Base-by-base conservation (phyloP, 352 stramenopile species). In the Phytophthora palmivora region DNA sequence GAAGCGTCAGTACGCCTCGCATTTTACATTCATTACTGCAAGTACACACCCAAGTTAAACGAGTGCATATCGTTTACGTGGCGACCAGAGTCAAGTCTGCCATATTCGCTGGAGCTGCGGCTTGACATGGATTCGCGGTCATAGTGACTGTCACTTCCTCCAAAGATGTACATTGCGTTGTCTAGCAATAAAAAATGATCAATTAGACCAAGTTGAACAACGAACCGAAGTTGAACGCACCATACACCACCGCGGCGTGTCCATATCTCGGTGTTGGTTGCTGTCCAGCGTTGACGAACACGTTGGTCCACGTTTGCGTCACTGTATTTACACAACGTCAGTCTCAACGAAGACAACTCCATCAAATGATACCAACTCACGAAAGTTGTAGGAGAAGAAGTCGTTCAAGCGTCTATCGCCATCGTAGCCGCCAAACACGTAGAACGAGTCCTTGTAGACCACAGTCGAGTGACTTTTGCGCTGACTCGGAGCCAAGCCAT, bases 61-160 rank as follows among this genome's bases (percentile, higher is more conserved):
- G 98, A 91, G 63, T 99, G 93, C 72, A 99, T 98, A 73, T 99
- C 97, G 49, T 92, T 97, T 51, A 95, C 84, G 53, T 97, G 96
- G 48, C 84, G 93, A 28, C 95, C 95, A 18, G 63, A 60, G 32
- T 76, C 67, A 16, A 58, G 15, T 70, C 67, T 50, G 60, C 98
- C 96, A 65, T 99, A 99, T 39, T 96, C 94, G 28, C 92, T 93
- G 73, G 97, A 98, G 45, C 92, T 87, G 39, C 78, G 63, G 8
- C 67, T 76, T 44, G 67, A 94, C 67, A 92, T 84, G 2, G 84
- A 94, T 28, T 91, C 67, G 18, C 67, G 67, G 36, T 72, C 67
- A 18, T 76, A 76, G 18, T 76, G 67, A 22, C 58, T 91, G 45
- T 92, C 84, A 83, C 44, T 73, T 47, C 68, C 68, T 19, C 63